These are phyloP conservation scores for Hanseniaspora pseudoguilliermondii DNA, from an alignment of 805 yeast species.

Conservation along the genomic window DNA sequence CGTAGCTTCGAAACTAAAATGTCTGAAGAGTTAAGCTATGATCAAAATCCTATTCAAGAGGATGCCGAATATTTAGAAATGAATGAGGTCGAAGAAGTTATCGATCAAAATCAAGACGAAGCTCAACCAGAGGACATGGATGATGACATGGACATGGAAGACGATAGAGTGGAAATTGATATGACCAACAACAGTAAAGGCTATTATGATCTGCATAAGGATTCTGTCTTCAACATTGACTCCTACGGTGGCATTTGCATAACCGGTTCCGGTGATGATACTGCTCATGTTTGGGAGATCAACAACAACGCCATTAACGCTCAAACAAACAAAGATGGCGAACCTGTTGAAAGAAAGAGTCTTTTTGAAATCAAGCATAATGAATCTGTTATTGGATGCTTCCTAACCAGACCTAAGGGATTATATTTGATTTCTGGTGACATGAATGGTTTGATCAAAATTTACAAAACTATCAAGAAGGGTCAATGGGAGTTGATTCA, in stretches of 20 bases:
- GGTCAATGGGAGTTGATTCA: constrained; percentile 75
- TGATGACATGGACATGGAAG: constrained; percentile 32
- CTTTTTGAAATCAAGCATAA: constrained; percentile 75
- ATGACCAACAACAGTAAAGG: constrained; percentile 79
- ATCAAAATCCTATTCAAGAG: constrained; percentile 13
- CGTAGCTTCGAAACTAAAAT: background rate
- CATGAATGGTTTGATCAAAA: constrained; percentile 78
- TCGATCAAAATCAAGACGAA: constrained; percentile 21
- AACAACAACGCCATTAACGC: constrained; percentile 7
- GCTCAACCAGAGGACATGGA: constrained; percentile 28
- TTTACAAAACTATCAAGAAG: constrained; percentile 56
- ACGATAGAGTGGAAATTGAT: constrained; percentile 56
- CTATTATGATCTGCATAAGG: constrained; percentile 81
- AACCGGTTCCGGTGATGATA: constrained; percentile 93
- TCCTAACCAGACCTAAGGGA: constrained; percentile 66
- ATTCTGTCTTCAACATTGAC: constrained; percentile 72
- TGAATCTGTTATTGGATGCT: constrained; percentile 78
- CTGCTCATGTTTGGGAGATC: constrained; percentile 75
- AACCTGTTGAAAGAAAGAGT: constrained; percentile 67
- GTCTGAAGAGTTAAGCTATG: constrained; percentile 10
- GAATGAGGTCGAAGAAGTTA: constrained; percentile 33
- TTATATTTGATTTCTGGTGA: constrained; percentile 75
- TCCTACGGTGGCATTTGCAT: constrained; percentile 73
- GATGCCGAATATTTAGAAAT: constrained; percentile 29
- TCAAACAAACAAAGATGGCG: constrained; percentile 32